phyloP scores from a whole-genome alignment of 495 filamentous ascomycete species.

The Daldinia bambusicola region DNA sequence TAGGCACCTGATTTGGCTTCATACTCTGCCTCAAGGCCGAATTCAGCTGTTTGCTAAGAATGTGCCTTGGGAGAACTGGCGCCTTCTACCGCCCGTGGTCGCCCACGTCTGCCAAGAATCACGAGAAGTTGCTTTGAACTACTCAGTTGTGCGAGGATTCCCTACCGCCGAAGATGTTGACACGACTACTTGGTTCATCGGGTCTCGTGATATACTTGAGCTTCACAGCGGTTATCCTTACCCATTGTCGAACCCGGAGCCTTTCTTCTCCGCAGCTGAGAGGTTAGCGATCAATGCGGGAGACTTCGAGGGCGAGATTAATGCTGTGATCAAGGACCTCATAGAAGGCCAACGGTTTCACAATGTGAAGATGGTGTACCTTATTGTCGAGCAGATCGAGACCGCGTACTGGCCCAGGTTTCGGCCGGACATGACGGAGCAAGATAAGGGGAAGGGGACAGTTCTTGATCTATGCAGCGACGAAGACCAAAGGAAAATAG shows the following conservation, averaged over 20 bases:
- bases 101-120: conserved; percentile 45
- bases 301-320: conserved; percentile 44
- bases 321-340: conserved; percentile 36
- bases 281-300: conserved; percentile 40
- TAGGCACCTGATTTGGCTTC: conserved; percentile 44
- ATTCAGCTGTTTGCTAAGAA: conserved; percentile 48
- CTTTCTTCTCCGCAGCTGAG: conserved; percentile 45
- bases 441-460: conserved; percentile 47
- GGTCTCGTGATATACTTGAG: conserved; percentile 46
- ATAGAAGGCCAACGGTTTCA: conserved; percentile 42
- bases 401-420: conserved; percentile 47
- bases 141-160: conserved; percentile 46
- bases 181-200: conserved; percentile 48
- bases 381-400: conserved; percentile 46
- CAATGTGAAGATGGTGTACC: conserved; percentile 42
- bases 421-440: conserved; percentile 44
- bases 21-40: conserved; percentile 43
- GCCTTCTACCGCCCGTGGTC: conserved; percentile 42
- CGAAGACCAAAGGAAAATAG: conserved; percentile 42
- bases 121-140: conserved; percentile 38
- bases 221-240: conserved; percentile 48
- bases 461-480: conserved; percentile 43
- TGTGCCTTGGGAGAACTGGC: conserved; percentile 49
- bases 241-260: conserved; percentile 46
- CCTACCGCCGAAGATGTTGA: conserved; percentile 44